Evolutionary conservation across 208 protist genomes (phyloP).

Genomic region (Eutreptiella sp.): DNA sequence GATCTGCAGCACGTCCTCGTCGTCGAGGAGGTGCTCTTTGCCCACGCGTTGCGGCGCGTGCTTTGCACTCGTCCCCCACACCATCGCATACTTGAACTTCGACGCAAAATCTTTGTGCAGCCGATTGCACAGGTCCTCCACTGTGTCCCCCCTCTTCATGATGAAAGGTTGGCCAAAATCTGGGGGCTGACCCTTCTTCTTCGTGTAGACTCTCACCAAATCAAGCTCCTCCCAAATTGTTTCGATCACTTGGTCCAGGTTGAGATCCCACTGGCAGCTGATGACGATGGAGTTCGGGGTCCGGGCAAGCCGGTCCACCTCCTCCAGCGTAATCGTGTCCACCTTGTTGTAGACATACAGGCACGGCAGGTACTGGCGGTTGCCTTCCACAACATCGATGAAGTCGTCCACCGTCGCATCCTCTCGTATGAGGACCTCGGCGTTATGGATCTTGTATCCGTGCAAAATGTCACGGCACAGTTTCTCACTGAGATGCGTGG

Average conservation of each 20-base stretch:
- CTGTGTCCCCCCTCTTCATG: slow-evolving; percentile 65
- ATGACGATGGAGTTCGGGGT: slow-evolving; percentile 76
- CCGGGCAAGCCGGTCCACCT: slow-evolving; percentile 85
- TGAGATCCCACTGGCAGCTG: slow-evolving; percentile 79
- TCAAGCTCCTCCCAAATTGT: slow-evolving; percentile 92
- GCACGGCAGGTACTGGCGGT: slow-evolving; percentile 84
- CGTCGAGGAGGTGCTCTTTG: slow-evolving; percentile 68
- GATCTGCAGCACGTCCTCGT: slow-evolving; percentile 84
- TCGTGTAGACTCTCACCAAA: slow-evolving; percentile 94
- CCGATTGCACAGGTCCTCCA: slow-evolving; percentile 84
- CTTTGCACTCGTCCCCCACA: slow-evolving; percentile 92
- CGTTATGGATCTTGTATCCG: slow-evolving; percentile 92
- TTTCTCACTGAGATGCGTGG: slow-evolving; percentile 65
- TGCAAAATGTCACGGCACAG: slow-evolving; percentile 85
- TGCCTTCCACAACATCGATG: slow-evolving; percentile 96
- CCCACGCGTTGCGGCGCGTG: slow-evolving; percentile 89
- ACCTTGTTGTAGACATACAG: slow-evolving; percentile 93
- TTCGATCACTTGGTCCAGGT: slow-evolving; percentile 85
- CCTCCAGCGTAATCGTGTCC: slow-evolving; percentile 91
- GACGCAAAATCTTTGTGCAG: slow-evolving; percentile 84
- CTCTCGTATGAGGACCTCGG: slow-evolving; percentile 87
- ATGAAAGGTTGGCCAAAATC: slow-evolving; percentile 90
- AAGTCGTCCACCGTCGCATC: slow-evolving; percentile 95
- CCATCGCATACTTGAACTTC: slow-evolving; percentile 83
- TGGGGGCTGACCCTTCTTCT: slow-evolving; percentile 83